A percentile compares a stretch with the other conserved stretches of the same genome.
phyloP scores from a whole-genome alignment of 2,329 filamentous ascomycete species.

The Scytalidium lignicola region DNA sequence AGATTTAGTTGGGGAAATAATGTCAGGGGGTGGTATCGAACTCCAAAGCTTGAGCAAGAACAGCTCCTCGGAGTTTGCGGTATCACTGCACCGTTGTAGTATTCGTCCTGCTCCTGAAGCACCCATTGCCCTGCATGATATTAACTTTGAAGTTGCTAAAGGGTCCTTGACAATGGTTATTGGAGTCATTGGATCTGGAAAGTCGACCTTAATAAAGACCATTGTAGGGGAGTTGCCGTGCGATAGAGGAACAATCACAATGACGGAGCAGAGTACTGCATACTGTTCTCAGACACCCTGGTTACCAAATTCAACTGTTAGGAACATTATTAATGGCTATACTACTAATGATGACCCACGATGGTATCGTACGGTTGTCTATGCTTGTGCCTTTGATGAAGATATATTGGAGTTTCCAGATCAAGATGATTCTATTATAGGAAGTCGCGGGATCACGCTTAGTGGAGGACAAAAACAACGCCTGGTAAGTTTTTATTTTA shows the following conservation, averaged over 20 bases:
- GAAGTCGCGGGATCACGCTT: constrained; percentile 33
- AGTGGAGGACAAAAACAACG: constrained; percentile 39
- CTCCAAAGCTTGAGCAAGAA: constrained; percentile 14
- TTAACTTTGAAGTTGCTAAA: constrained; percentile 4
- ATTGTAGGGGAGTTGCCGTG: constrained; percentile 13
- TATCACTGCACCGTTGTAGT: too few species aligned
- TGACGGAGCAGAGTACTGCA: constrained; percentile 3
- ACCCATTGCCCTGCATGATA: constrained; percentile 1
- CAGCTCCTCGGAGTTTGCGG: constrained; percentile 5
- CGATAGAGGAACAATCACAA: constrained; percentile 1
- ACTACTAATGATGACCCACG: constrained; percentile 4
- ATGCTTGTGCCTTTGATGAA: constrained; percentile 30
- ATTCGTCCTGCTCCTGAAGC: too few species aligned
- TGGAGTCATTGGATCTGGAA: constrained; percentile 23
- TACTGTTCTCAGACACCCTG: constrained; percentile 17
- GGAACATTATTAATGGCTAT: constrained; percentile 21
- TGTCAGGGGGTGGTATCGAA: constrained; percentile 8
- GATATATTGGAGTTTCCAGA: constrained; percentile 29
- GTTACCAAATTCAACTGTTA: constrained; percentile 18
- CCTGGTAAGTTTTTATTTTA: constrained; percentile 22
- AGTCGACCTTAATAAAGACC: constrained; percentile 14
- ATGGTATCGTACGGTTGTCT: constrained; percentile 21
- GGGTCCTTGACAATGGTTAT: constrained; percentile 9
- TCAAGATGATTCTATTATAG: constrained; percentile 32
- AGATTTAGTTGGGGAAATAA: not conserved